Conservation (phyloP, 2,329 filamentous ascomycete genomes). For the Septoria petroselini region DNA sequence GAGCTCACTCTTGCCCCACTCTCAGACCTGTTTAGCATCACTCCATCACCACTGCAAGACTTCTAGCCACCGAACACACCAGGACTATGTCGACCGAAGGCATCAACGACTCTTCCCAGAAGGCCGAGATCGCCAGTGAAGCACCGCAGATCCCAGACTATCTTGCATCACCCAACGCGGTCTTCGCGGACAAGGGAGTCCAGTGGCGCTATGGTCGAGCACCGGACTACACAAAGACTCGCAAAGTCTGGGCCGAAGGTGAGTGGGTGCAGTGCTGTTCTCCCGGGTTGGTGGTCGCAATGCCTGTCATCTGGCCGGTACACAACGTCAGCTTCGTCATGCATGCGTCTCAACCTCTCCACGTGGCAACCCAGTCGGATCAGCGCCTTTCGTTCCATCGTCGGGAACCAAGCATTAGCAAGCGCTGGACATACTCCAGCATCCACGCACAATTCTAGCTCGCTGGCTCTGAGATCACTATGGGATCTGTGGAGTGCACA, state of each 20-base stretch:
- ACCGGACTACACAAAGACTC: constrained; percentile 64
- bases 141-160: constrained; percentile 54
- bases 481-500: too few species aligned
- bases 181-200: constrained; percentile 53
- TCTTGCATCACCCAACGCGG: constrained; percentile 57
- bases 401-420: constrained; percentile 18
- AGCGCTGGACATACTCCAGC: constrained; percentile 1
- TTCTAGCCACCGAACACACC: too few species aligned
- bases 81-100: constrained; percentile 33
- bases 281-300: background rate
- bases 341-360: constrained; percentile 3
- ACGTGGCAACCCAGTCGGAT: constrained; percentile 13
- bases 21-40: too few species aligned
- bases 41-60: too few species aligned
- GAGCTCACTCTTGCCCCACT: too few species aligned
- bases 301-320: constrained; percentile 2
- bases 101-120: constrained; percentile 11
- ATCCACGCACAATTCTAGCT: background rate
- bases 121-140: constrained; percentile 30
- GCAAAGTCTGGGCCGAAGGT: constrained; percentile 59
- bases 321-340: constrained; percentile 3
- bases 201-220: constrained; percentile 60
- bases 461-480: background rate
- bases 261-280: constrained; percentile 28
- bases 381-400: constrained; percentile 3